Evolutionary conservation across 768 basidiomycete species (phyloP).

Genomic region (Calocybe indica): DNA sequence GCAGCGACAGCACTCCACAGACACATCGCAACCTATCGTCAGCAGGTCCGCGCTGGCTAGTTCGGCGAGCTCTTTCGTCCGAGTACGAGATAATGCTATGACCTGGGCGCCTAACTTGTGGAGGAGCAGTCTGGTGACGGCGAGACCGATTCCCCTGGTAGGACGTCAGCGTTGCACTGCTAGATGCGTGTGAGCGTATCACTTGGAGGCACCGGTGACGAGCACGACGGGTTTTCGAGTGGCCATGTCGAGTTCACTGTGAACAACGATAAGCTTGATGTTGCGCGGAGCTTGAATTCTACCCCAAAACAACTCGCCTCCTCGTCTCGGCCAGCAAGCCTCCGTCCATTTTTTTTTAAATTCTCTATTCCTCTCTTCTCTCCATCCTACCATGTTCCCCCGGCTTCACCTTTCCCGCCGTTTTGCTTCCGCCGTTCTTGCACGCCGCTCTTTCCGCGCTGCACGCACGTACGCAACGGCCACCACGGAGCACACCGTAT

Average conservation of each 20-base stretch:
- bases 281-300: background rate
- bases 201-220: constrained; percentile 86
- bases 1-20: constrained; percentile 25
- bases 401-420: constrained; percentile 58
- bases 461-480: constrained; percentile 63
- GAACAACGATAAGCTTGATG: background rate
- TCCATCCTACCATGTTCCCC: constrained; percentile 34
- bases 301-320: constrained; percentile 1
- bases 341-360: no score
- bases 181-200: constrained; percentile 2
- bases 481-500: constrained; percentile 36
- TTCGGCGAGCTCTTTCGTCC: constrained; percentile 54
- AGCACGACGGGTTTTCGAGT: constrained; percentile 52
- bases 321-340: constrained; percentile 12
- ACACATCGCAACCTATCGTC: constrained; percentile 71
- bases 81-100: constrained; percentile 69
- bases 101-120: constrained; percentile 59
- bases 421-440: constrained; percentile 57
- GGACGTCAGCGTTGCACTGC: constrained; percentile 2
- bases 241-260: constrained; percentile 9
- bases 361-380: constrained; percentile 13
- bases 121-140: constrained; percentile 64
- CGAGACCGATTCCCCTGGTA: constrained; percentile 68
- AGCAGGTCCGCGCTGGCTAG: constrained; percentile 45
- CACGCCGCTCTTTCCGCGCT: constrained; percentile 29